A percentile compares a stretch with the other conserved stretches of the same genome.
Conservation (phyloP, 2,329 filamentous ascomycete species). For the Venturia nashicola region DNA sequence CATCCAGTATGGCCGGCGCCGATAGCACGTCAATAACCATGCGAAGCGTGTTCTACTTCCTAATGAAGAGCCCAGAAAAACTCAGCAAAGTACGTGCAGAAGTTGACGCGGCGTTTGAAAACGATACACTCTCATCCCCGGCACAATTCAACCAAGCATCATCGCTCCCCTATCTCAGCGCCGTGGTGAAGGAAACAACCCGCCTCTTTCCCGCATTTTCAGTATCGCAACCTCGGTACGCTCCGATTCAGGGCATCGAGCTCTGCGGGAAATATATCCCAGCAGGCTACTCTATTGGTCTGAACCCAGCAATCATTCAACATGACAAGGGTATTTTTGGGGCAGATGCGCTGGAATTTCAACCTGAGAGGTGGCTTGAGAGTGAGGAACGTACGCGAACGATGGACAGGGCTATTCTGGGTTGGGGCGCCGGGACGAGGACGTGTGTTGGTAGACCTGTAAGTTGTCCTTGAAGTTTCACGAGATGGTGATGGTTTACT, state of each 20-base stretch:
- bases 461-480: not conserved
- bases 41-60: conserved; percentile 6
- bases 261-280: not conserved
- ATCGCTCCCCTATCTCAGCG: conserved; percentile 32
- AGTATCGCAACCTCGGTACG: conserved; percentile 38
- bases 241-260: conserved; percentile 19
- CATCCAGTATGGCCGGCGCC: conserved; percentile 17
- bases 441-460: conserved; percentile 30
- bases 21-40: conserved; percentile 6
- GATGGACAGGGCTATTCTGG: conserved; percentile 10
- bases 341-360: conserved; percentile 18
- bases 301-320: conserved; percentile 20
- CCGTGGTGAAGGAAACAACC: conserved; percentile 39
- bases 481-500: not conserved
- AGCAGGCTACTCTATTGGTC: conserved; percentile 16
- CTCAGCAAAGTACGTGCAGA: not conserved
- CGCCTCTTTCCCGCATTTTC: conserved; percentile 39
- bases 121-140: not conserved
- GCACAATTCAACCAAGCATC: conserved; percentile 14
- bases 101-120: not conserved
- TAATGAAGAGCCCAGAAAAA: not conserved
- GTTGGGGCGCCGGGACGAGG: conserved; percentile 38
- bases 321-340: conserved; percentile 19
- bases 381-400: not conserved
- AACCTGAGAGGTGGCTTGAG: conserved; percentile 24